Percentiles rank a stretch among this genome's conserved stretches.
Evolutionary conservation across 2,329 filamentous ascomycete genomes (phyloP).

Genomic region (Camptophora hylomeconis): DNA sequence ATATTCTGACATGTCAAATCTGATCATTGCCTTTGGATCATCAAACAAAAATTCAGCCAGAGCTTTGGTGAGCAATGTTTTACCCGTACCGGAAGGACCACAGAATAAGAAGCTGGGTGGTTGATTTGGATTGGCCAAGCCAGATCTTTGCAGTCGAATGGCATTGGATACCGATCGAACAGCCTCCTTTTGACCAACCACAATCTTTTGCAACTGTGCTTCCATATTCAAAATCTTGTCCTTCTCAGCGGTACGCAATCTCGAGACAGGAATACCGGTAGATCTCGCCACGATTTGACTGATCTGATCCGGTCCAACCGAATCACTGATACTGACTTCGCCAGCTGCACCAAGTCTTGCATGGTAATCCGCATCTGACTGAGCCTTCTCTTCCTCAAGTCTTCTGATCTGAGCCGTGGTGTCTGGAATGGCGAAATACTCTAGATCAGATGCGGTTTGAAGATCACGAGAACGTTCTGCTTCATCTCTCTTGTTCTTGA

Average conservation of each 20-base stretch:
- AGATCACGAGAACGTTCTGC: constrained; percentile 80
- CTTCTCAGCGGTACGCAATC: constrained; percentile 89
- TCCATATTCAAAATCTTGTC: constrained; percentile 99
- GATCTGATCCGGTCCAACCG: constrained; percentile 94
- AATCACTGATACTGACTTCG: constrained; percentile 73
- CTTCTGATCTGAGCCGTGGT: constrained; percentile 67
- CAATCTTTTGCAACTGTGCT: constrained; percentile 64
- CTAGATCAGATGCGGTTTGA: constrained; percentile 77
- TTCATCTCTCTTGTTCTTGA: constrained; percentile 85
- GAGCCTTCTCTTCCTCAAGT: constrained; percentile 68
- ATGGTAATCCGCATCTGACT: constrained; percentile 56
- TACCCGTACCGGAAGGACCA: constrained; percentile 94
- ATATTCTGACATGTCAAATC: constrained; percentile 99
- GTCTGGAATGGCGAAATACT: constrained; percentile 95
- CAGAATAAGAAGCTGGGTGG: constrained; percentile 98
- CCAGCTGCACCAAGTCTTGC: constrained; percentile 42
- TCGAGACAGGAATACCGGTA: constrained; percentile 96
- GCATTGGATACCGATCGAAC: constrained; percentile 89
- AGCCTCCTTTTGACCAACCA: constrained; percentile 89
- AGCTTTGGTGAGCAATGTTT: constrained; percentile 92
- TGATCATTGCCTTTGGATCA: constrained; percentile 92
- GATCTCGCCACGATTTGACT: constrained; percentile 95
- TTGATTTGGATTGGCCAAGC: constrained; percentile 88
- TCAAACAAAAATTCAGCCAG: constrained; percentile 97
- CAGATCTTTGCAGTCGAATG: constrained; percentile 87